Evolutionary conservation across 169 alveolate species (phyloP), one percentile per base, ranked within the genome.

Genomic region (Eimeria acervulina): DNA sequence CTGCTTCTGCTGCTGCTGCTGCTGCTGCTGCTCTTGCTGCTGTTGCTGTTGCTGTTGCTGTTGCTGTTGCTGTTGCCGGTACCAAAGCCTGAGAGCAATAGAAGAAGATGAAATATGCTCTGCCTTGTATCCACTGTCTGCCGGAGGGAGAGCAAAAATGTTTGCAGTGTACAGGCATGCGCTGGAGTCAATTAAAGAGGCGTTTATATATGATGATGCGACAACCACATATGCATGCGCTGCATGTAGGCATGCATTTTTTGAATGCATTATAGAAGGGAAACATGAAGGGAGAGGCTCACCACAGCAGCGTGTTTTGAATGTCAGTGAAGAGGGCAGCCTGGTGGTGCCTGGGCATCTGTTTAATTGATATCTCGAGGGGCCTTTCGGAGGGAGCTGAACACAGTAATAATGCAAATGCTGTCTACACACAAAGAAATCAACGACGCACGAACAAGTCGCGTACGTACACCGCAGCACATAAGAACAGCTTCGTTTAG

Each of bases 251-350:
- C 81, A 59, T 59, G 68, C 68, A 33, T 12, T 17, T 17, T 17
- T 51, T 12, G 59, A 51, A 51, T 51, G 15, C 59, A 28, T 23
- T n/a, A 28, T 23, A 70, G 36, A 15, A 28, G 7, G 76, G 21
- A 26, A 15, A 26, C 13, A 26, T 15, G 28, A 15, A 66, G 40
- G 42, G 44, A 6, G 26, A 13, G 55, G 26, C 70, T 40, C 33
- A 81, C 90, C 90, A 81, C 17, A 81, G 90, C 70, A 81, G 28
- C 17, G 40, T 42, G 70, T 42, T 44, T 26, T 81, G 90, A 21
- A 81, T 47, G 40, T 81, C 90, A 10, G 15, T 23, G 42, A 81
- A 28, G 72, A 19, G 6, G 23, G 90, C 90, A 13, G 70, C 61
- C 17, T 36, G 66, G 5, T 44, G n/a, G 2, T 23, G 2, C 10